These are phyloP conservation scores for Russula ochroleuca DNA, from an alignment of 768 basidiomycete species.

Conservation along the genomic window DNA sequence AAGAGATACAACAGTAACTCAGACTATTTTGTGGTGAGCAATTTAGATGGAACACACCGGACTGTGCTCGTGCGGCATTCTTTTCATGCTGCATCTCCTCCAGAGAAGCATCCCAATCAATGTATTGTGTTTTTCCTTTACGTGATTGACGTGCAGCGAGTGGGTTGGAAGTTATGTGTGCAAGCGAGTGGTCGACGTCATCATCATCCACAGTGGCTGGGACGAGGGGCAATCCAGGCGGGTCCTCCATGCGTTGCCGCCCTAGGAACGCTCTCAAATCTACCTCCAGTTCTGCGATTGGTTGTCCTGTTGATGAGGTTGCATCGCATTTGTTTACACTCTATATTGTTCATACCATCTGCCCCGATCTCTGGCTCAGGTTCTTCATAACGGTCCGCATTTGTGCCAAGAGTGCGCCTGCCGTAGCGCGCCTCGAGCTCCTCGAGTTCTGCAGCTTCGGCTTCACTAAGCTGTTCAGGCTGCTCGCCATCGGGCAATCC, in stretches of 20 bases:
- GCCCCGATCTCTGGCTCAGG: conserved; percentile 64
- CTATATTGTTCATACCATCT: conserved; percentile 47
- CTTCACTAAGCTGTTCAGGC: conserved; percentile 39
- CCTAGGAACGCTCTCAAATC: conserved; percentile 66
- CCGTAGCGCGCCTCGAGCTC: conserved; percentile 51
- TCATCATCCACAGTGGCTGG: conserved; percentile 41
- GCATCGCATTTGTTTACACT: neutral
- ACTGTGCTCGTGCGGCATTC: conserved; percentile 64
- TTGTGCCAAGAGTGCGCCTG: conserved; percentile 57
- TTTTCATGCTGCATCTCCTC: conserved; percentile 68
- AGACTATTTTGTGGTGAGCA: neutral
- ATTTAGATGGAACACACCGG: conserved; percentile 47
- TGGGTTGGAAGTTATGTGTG: conserved; percentile 43
- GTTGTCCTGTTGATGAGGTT: conserved; percentile 48
- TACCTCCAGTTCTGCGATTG: conserved; percentile 63
- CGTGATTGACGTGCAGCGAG: conserved; percentile 33
- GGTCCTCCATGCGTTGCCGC: conserved; percentile 51
- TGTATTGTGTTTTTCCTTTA: conserved; percentile 60
- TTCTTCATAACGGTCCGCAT: conserved; percentile 72
- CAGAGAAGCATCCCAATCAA: conserved; percentile 65
- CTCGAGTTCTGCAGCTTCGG: conserved; percentile 46
- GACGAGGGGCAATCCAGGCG: conserved; percentile 8
- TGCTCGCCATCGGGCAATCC: conserved; percentile 65
- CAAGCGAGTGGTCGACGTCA: conserved; percentile 53
- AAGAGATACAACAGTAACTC: neutral